phyloP scores from a whole-genome alignment of 2,329 filamentous ascomycete genomes.

The Cercospora beticola region DNA sequence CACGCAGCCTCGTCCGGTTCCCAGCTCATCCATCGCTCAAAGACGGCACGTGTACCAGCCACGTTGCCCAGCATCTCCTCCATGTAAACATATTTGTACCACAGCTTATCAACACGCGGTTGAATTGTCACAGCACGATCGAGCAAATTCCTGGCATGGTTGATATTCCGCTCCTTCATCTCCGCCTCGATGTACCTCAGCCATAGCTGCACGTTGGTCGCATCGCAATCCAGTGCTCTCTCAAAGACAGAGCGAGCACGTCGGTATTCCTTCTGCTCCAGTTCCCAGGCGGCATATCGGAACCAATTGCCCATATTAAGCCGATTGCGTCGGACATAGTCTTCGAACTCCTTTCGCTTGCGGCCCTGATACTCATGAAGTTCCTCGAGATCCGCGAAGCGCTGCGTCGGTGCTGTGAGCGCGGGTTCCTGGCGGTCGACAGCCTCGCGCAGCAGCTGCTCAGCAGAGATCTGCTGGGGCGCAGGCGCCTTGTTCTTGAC shows the following conservation, averaged over 20 bases:
- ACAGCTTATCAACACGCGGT: conserved; percentile 89
- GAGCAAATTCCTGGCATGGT: conserved; percentile 90
- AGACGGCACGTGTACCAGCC: conserved; percentile 85
- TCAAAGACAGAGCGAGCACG: conserved; percentile 92
- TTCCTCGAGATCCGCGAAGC: conserved; percentile 95
- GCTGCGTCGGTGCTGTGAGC: conserved; percentile 86
- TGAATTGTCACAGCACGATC: conserved; percentile 92
- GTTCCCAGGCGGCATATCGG: conserved; percentile 94
- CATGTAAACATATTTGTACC: conserved; percentile 99
- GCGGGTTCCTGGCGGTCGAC: conserved; percentile 91
- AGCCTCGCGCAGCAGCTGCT: conserved; percentile 94
- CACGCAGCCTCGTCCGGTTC: conserved; percentile 94
- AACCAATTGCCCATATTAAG: conserved; percentile 99
- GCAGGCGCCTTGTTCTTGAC: conserved; percentile 99
- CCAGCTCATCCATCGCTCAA: conserved; percentile 98
- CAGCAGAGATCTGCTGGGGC: conserved; percentile 80
- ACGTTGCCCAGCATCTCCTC: conserved; percentile 97
- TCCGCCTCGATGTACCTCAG: conserved; percentile 92
- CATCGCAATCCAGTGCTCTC: conserved; percentile 85
- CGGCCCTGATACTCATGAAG: conserved; percentile 95
- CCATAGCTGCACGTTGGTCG: conserved; percentile 84
- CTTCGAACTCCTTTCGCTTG: conserved; percentile 94
- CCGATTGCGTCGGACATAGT: conserved; percentile 92
- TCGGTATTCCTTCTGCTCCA: conserved; percentile 95
- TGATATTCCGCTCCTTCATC: conserved; percentile 94